phyloP scores from a whole-genome alignment of 73 alveolate species.

The Blepharisma stoltei region DNA sequence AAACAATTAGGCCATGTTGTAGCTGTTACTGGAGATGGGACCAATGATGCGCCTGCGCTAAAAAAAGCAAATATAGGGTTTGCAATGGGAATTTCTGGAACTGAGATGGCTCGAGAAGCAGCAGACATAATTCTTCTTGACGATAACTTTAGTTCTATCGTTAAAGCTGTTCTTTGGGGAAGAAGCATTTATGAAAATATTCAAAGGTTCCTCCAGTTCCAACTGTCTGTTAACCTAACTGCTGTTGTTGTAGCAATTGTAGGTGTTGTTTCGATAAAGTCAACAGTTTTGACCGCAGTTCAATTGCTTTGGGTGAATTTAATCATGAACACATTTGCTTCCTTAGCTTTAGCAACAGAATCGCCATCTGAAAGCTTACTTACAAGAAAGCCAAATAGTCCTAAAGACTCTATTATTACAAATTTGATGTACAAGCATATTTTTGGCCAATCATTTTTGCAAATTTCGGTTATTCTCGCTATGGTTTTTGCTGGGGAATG shows the following conservation, averaged over 20 bases:
- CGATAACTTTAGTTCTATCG: constrained; percentile 94
- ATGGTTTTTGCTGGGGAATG: constrained; percentile 67
- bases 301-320: constrained; percentile 88
- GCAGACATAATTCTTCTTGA: constrained; percentile 93
- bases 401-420: constrained; percentile 58
- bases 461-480: constrained; percentile 50
- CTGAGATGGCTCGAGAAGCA: constrained; percentile 96
- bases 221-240: constrained; percentile 85
- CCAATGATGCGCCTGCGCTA: constrained; percentile 98
- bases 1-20: constrained; percentile 91
- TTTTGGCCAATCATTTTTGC: constrained; percentile 63
- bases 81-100: constrained; percentile 96
- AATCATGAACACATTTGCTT: constrained; percentile 81
- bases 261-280: constrained; percentile 77
- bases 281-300: constrained; percentile 83
- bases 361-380: constrained; percentile 81
- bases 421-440: constrained; percentile 83
- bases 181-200: constrained; percentile 86
- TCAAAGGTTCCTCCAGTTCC: constrained; percentile 83
- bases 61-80: constrained; percentile 95
- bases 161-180: constrained; percentile 85
- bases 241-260: constrained; percentile 76
- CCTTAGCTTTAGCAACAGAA: constrained; percentile 92
- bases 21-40: constrained; percentile 99
- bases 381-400: constrained; percentile 80